These are phyloP conservation scores for Argentina anserina DNA, from an alignment of 306 rosid genomes.

Conservation along the genomic window DNA sequence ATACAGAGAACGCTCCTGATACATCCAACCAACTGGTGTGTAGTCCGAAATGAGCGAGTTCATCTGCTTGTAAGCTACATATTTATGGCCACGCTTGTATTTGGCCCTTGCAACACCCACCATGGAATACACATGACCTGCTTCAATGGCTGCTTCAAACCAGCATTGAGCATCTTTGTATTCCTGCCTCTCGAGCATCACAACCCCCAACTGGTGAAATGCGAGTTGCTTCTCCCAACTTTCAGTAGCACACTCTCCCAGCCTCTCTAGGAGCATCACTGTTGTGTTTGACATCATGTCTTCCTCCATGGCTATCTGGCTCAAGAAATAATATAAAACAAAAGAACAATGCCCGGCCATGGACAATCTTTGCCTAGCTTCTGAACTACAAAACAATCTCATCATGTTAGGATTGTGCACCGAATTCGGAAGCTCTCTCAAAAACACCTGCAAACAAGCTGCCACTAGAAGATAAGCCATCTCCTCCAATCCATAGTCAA, in stretches of 20 bases:
- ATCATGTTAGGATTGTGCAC: slow-evolving; percentile 43
- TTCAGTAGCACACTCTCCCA: slow-evolving; percentile 64
- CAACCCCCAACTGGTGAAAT: slow-evolving; percentile 74
- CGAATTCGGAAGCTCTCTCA: slow-evolving; percentile 72
- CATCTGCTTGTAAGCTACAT: slow-evolving; percentile 69
- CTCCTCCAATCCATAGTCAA: slow-evolving; percentile 83
- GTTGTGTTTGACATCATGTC: slow-evolving; percentile 75
- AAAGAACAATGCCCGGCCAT: slow-evolving; percentile 61
- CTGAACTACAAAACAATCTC: slow-evolving; percentile 62
- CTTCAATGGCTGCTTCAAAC: slow-evolving; percentile 64
- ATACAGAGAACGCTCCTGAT: slow-evolving; percentile 85
- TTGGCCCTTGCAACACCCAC: slow-evolving; percentile 82
- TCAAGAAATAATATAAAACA: slow-evolving; percentile 62
- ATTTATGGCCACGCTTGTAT: slow-evolving; percentile 74
- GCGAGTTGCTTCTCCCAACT: slow-evolving; percentile 77
- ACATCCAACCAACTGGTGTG: slow-evolving; percentile 85
- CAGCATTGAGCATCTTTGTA: slow-evolving; percentile 70
- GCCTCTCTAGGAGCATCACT: slow-evolving; percentile 80
- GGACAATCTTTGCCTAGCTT: slow-evolving; percentile 63
- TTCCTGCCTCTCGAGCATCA: slow-evolving; percentile 79
- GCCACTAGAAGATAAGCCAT: slow-evolving; percentile 64
- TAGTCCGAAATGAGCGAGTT: slow-evolving; percentile 60
- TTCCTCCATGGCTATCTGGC: slow-evolving; percentile 85
- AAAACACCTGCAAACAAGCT: slow-evolving; percentile 79
- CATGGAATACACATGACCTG: slow-evolving; percentile 69